phyloP scores from a whole-genome alignment of 192 early-diverging fungal genomes.

The Glomus cerebriforme region DNA sequence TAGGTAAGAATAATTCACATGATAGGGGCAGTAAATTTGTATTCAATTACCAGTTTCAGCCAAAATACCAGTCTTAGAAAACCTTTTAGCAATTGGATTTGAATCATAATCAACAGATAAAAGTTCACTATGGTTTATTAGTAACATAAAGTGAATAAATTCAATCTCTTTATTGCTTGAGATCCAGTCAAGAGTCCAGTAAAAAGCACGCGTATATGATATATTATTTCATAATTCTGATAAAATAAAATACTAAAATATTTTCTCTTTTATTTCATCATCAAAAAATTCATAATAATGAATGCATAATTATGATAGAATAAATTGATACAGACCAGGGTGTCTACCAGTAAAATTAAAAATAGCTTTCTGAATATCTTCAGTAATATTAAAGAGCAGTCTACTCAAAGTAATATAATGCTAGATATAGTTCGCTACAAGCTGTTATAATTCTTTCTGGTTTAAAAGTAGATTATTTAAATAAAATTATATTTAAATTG shows the following conservation, averaged over 20 bases:
- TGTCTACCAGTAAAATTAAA: too few species aligned
- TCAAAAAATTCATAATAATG: neutral
- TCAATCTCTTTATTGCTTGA: neutral
- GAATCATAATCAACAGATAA: neutral
- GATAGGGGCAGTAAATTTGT: slow-evolving; percentile 25
- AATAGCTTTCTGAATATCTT: too few species aligned
- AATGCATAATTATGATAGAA: neutral
- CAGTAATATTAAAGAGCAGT: too few species aligned
- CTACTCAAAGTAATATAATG: too few species aligned
- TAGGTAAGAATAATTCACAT: slow-evolving; percentile 12
- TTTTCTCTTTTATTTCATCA: too few species aligned
- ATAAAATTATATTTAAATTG: too few species aligned
- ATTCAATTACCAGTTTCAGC: neutral
- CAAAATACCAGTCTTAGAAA: slow-evolving; percentile 12
- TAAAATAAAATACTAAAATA: neutral
- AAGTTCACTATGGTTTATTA: neutral
- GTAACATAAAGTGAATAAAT: neutral
- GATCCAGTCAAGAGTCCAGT: neutral
- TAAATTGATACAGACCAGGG: too few species aligned
- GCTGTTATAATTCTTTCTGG: too few species aligned
- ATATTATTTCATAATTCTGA: neutral
- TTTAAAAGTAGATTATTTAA: too few species aligned
- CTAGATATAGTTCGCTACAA: too few species aligned
- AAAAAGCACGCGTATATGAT: neutral
- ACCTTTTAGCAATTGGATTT: slow-evolving; percentile 1